Base-by-base conservation (phyloP, 441 rosid genomes). In the Populus hybrid region DNA sequence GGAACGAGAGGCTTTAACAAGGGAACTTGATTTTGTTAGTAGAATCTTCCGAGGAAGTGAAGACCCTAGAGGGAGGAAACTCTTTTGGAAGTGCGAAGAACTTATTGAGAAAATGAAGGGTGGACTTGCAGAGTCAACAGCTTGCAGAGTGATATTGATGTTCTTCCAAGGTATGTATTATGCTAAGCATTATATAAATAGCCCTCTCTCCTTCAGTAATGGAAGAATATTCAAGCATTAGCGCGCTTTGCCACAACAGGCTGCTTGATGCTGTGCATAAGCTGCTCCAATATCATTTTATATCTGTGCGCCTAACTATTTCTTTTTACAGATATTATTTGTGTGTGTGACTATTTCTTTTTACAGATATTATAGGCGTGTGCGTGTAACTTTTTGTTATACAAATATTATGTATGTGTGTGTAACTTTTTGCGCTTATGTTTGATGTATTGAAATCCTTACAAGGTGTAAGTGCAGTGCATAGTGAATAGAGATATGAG, bases 41-140 rank as follows among this genome's bases (percentile, higher is more conserved):
- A 87, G 97, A 85, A 96, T 94, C 76, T 94, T 94, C 84, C 86
- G 89, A 73, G 97, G 97, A 87, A 96, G 97, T 81, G 97, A 96
- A 87, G 98, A 96, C 78, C 77, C 90, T n/a, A 89, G 89, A 86
- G 98, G 98, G 50, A 83, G 95, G 85, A 93, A 88, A 73, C 91
- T 96, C 34, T 92, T 88, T 80, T 85, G 97, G 97, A 92, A 94
- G 83, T 96, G 98, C 64, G 96, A 89, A 77, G 98, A 95, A 3
- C 91, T 96, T 70, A 81, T 83, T 1, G 95, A 93, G 20, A 93
- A 92, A 85, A 89, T 96, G 88, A 96, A 89, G 86, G 86, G 90
- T 79, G 99, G 98, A 34, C 79, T 90, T 67, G 82, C 77, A 0
- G 98, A 92, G 83, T 86, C 95, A 32, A 77, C 90, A 40, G 93